These are phyloP conservation scores for Penicillium sp. DNA, from an alignment of 2,329 filamentous ascomycete genomes.

Conservation along the genomic window DNA sequence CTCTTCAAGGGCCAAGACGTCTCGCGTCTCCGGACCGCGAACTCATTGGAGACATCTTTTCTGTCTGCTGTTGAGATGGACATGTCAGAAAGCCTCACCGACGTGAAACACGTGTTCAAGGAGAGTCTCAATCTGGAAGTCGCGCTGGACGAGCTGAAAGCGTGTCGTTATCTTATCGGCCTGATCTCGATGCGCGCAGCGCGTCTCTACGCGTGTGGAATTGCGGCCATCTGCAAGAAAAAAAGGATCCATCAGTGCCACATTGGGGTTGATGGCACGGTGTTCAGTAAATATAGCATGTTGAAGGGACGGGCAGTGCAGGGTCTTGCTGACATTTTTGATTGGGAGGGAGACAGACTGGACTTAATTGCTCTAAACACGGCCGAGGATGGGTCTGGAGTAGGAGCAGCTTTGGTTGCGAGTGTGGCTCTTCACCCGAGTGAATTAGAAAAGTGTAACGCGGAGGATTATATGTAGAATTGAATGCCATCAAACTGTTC, in stretches of 20 bases:
- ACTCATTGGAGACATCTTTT: slow-evolving; percentile 86
- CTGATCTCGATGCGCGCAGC: slow-evolving; percentile 90
- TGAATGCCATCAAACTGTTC: background rate
- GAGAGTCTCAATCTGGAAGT: slow-evolving; percentile 68
- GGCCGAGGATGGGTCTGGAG: slow-evolving; percentile 87
- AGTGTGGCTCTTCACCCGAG: slow-evolving; percentile 45
- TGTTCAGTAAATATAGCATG: slow-evolving; percentile 70
- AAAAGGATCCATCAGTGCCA: slow-evolving; percentile 79
- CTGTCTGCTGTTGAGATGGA: slow-evolving; percentile 88
- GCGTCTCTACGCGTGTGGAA: slow-evolving; percentile 85
- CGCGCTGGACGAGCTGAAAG: slow-evolving; percentile 74
- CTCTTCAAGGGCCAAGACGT: slow-evolving; percentile 83
- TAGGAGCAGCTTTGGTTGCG: slow-evolving; percentile 86
- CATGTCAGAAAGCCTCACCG: slow-evolving; percentile 82
- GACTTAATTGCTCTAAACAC: slow-evolving; percentile 79
- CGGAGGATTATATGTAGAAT: background rate
- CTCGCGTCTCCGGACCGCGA: slow-evolving; percentile 70
- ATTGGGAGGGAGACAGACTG: slow-evolving; percentile 75
- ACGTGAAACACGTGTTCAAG: slow-evolving; percentile 75
- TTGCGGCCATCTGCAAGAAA: slow-evolving; percentile 95
- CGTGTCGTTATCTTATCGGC: slow-evolving; percentile 83
- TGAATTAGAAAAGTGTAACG: background rate
- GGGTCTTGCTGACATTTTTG: slow-evolving; percentile 70
- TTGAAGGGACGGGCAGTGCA: slow-evolving; percentile 35
- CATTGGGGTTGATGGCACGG: slow-evolving; percentile 90